Evolutionary conservation across 2,329 filamentous ascomycete genomes (phyloP).

Genomic region (Curvularia eragrostidis): DNA sequence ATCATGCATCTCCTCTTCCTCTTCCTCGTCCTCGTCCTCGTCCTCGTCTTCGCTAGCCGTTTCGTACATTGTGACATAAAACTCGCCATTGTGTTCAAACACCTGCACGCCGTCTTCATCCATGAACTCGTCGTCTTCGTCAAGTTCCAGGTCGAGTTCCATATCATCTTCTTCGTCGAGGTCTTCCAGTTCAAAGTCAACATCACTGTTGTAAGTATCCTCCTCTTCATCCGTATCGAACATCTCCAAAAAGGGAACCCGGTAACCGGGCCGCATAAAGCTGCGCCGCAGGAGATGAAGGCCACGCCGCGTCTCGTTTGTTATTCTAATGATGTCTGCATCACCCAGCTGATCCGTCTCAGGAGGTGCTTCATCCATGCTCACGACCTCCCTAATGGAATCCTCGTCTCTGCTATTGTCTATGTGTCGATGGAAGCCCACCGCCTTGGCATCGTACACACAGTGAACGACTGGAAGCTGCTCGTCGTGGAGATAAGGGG

Average conservation of each 20-base stretch:
- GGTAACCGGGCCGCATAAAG: constrained; percentile 13
- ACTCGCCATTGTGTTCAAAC: constrained; percentile 17
- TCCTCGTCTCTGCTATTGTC: not conserved
- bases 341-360: constrained; percentile 36
- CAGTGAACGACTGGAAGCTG: constrained; percentile 28
- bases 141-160: constrained; percentile 21
- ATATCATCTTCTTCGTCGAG: constrained; percentile 19
- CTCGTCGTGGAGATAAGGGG: constrained; percentile 44
- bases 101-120: constrained; percentile 15
- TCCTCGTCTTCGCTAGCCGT: constrained; percentile 7
- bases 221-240: constrained; percentile 8
- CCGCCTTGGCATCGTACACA: constrained; percentile 56
- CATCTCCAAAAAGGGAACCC: constrained; percentile 1
- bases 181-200: constrained; percentile 9
- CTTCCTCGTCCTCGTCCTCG: not conserved
- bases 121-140: constrained; percentile 24
- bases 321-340: constrained; percentile 24
- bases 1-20: constrained; percentile 11
- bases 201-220: constrained; percentile 3
- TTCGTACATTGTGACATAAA: constrained; percentile 17
- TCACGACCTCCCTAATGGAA: not conserved
- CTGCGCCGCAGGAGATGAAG: constrained; percentile 19
- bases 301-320: constrained; percentile 14
- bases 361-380: constrained; percentile 6
- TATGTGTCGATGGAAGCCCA: constrained; percentile 38